A percentile compares a stretch with the other conserved stretches of the same genome.
These are phyloP conservation scores for Gliomastix tumulicola DNA, from an alignment of 2,329 filamentous ascomycete genomes.

Conservation along the genomic window DNA sequence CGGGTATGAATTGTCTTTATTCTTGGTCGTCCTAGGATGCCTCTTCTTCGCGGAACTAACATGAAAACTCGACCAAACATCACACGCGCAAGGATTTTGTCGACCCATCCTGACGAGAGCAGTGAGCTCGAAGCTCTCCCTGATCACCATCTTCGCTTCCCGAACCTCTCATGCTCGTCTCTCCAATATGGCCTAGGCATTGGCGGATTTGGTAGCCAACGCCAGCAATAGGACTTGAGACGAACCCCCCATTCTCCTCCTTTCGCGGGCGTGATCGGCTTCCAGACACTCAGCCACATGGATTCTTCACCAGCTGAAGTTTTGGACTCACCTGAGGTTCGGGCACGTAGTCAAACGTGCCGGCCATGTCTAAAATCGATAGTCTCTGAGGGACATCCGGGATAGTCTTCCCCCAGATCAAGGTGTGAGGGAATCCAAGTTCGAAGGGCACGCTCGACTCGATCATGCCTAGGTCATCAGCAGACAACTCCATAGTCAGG, in stretches of 20 bases:
- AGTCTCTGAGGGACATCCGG: conserved; percentile 31
- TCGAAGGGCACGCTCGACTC: conserved; percentile 57
- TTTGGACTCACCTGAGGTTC: conserved; percentile 22
- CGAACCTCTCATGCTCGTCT: no score
- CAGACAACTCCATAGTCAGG: conserved; percentile 49
- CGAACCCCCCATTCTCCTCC: conserved; percentile 32
- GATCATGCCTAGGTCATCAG: conserved; percentile 59
- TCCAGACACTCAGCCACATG: no score
- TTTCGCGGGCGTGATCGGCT: conserved; percentile 33
- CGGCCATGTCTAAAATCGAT: conserved; percentile 37
- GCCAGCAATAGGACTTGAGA: conserved; percentile 19
- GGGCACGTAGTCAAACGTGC: conserved; percentile 42
- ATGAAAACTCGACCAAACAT: no score
- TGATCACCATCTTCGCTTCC: no score
- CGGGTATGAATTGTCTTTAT: no score
- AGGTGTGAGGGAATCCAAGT: conserved; percentile 58
- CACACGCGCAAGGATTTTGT: no score
- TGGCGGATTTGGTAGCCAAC: conserved; percentile 22
- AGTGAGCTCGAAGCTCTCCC: no score
- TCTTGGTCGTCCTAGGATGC: no score
- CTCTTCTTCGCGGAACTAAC: no score
- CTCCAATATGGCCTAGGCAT: no score
- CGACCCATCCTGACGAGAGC: no score
- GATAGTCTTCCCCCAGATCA: conserved; percentile 39
- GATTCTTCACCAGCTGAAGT: no score